Evolutionary conservation across 139 green algal species (phyloP).

Genomic region (Tetradesmus lagerheimii): DNA sequence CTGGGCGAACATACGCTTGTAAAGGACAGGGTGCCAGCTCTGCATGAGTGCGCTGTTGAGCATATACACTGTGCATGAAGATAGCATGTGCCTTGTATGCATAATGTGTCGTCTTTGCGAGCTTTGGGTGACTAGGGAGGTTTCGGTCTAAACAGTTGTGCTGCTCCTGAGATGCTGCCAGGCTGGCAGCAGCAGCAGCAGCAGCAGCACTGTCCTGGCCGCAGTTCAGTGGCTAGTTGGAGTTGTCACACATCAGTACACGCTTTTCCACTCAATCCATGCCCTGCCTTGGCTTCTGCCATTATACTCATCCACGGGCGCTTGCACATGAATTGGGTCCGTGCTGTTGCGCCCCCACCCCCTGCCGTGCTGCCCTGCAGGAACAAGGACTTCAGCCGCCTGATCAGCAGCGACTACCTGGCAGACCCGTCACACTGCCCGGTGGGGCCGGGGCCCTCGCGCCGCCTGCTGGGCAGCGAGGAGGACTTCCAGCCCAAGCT

Average conservation of each 20-base stretch:
- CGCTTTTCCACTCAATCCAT: no score
- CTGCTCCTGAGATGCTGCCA: background rate
- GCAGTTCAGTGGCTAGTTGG: background rate
- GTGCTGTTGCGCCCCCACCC: no score
- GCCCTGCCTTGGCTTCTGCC: no score
- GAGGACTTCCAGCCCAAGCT: constrained; percentile 30
- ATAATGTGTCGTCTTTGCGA: background rate
- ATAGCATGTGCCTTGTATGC: background rate
- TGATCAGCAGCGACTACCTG: constrained; percentile 47
- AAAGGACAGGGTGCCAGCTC: background rate
- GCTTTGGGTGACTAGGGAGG: no score
- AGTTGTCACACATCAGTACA: no score
- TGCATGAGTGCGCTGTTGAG: background rate
- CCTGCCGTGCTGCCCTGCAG: constrained; percentile 33
- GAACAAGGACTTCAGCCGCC: constrained; percentile 53
- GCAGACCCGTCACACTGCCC: constrained; percentile 64
- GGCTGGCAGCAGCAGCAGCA: background rate
- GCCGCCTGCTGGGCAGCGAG: constrained; percentile 9
- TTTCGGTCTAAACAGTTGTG: background rate
- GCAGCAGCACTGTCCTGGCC: background rate
- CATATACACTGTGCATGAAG: background rate
- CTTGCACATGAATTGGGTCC: no score
- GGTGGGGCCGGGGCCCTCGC: background rate
- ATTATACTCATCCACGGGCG: no score
- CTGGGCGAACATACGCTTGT: no score